Conservation (phyloP, 164 flowering plant genomes). For the Cinnamomum chago region DNA sequence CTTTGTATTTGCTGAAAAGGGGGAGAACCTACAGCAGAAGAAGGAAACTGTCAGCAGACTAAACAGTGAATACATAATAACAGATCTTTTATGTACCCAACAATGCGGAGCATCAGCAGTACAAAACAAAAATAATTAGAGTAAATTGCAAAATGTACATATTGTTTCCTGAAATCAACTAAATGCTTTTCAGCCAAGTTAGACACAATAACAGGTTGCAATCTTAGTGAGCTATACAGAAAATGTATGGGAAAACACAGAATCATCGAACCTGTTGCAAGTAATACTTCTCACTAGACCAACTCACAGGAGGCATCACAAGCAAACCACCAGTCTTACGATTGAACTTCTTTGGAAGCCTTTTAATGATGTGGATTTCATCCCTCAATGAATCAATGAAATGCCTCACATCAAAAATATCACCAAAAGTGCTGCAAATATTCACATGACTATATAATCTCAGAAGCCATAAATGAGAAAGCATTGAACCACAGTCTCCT, state of each 20-base stretch:
- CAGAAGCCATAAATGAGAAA: constrained; percentile 1
- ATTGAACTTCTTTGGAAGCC: constrained; percentile 66
- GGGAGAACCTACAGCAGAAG: constrained; percentile 59
- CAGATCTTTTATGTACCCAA: neutral
- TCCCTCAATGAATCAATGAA: constrained; percentile 89
- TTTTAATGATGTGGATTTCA: constrained; percentile 73
- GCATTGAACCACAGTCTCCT: neutral
- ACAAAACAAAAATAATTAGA: neutral
- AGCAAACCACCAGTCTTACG: constrained; percentile 42
- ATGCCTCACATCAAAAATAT: constrained; percentile 79
- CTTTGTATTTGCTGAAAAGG: constrained; percentile 54
- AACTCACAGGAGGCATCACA: constrained; percentile 91
- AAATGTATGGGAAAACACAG: neutral
- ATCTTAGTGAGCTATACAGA: neutral
- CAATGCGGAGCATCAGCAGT: too few relatives aligned
- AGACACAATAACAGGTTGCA: neutral
- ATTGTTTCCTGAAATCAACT: neutral
- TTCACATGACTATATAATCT: constrained; percentile 2
- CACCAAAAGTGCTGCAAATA: constrained; percentile 75
- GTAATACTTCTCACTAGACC: constrained; percentile 92
- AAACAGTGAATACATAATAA: neutral
- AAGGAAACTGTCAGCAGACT: neutral
- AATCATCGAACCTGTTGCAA: constrained; percentile 61
- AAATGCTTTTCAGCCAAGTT: neutral
- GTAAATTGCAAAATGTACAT: neutral